A percentile compares a stretch with the other conserved stretches of the same genome.
Evolutionary conservation across 2,329 filamentous ascomycete genomes (phyloP).

Genomic region (Venturia pyrina): DNA sequence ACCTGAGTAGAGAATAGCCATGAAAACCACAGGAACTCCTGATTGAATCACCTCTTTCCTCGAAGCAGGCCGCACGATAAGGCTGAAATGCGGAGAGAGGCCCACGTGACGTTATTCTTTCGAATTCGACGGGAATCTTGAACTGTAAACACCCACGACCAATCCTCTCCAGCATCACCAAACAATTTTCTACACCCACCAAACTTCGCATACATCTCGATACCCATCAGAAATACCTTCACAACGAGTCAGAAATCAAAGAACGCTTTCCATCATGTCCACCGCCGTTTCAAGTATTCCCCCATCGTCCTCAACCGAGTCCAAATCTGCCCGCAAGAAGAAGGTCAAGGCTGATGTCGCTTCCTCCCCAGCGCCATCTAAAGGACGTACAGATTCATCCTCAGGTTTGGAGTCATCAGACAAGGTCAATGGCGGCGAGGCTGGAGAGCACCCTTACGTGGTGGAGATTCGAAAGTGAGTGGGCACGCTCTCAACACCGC

Average conservation of each 20-base stretch:
- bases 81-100: neutral
- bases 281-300: constrained; percentile 4
- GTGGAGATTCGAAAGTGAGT: constrained; percentile 80
- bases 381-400: constrained; percentile 20
- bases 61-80: neutral
- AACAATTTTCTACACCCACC: neutral
- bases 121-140: neutral
- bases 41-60: neutral
- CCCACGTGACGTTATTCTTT: neutral
- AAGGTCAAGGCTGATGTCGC: constrained; percentile 34
- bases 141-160: neutral
- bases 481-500: neutral
- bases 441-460: constrained; percentile 66
- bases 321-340: constrained; percentile 45
- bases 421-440: constrained; percentile 47
- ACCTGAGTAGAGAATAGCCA: too few species aligned
- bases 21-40: too few species aligned
- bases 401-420: constrained; percentile 18
- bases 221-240: neutral
- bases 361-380: constrained; percentile 24
- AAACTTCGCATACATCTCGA: neutral
- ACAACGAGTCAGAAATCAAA: neutral
- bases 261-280: constrained; percentile 1
- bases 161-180: neutral
- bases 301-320: constrained; percentile 15